phyloP scores from a whole-genome alignment of 2,329 filamentous ascomycete genomes.

The Corinectria fuckeliana region DNA sequence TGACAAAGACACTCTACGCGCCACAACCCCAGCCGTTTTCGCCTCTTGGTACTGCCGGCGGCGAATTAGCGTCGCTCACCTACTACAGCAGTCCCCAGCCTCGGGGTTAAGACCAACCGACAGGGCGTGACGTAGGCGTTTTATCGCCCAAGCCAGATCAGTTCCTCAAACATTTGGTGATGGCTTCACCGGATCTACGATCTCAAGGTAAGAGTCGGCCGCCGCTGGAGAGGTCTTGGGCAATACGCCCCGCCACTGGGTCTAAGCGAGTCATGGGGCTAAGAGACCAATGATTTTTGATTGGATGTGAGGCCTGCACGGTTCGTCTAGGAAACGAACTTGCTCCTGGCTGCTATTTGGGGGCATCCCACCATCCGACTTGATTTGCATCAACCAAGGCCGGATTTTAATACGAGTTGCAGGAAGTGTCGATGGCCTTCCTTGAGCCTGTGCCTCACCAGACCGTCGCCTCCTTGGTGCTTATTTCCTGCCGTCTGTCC shows the following conservation, averaged over 20 bases:
- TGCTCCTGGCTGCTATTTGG: constrained; percentile 39
- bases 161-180: constrained; percentile 25
- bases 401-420: constrained; percentile 37
- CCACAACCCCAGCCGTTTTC: constrained; percentile 10
- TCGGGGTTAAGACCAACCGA: constrained; percentile 20
- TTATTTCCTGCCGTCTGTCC: constrained; percentile 38
- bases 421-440: constrained; percentile 32
- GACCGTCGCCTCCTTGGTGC: constrained; percentile 27
- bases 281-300: constrained; percentile 28
- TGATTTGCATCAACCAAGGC: constrained; percentile 38
- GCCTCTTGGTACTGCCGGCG: constrained; percentile 5
- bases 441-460: constrained; percentile 30
- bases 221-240: constrained; percentile 18
- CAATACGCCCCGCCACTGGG: constrained; percentile 34
- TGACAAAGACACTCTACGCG: constrained; percentile 16
- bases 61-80: constrained; percentile 16
- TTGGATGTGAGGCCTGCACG: constrained; percentile 34
- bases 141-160: constrained; percentile 24
- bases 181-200: constrained; percentile 36
- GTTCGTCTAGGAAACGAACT: constrained; percentile 41
- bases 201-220: constrained; percentile 7
- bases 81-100: constrained; percentile 25
- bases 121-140: constrained; percentile 33
- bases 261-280: constrained; percentile 40
- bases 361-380: constrained; percentile 36